These are phyloP conservation scores for Sordariomycetes sp. DNA, from an alignment of 2,329 filamentous ascomycete genomes.

Conservation along the genomic window DNA sequence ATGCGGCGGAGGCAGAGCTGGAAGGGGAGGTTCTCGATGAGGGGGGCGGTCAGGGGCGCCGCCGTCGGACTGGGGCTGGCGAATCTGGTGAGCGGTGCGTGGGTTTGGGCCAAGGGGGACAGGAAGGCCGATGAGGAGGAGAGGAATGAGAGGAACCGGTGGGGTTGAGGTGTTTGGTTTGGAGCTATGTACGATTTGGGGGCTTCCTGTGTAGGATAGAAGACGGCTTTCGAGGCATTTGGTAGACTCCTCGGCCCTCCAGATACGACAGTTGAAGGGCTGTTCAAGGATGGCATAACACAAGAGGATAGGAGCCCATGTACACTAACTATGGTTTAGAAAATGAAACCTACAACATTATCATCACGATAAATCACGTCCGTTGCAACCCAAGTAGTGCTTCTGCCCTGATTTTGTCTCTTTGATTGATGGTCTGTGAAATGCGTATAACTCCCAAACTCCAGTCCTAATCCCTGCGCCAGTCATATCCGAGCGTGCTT, in stretches of 20 bases:
- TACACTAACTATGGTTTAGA: too few species aligned
- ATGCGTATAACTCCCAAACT: background rate
- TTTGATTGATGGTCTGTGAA: background rate
- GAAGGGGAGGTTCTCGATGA: conserved; percentile 30
- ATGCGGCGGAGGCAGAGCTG: conserved; percentile 32
- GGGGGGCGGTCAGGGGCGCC: conserved; percentile 37
- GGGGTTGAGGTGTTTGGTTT: conserved; percentile 22
- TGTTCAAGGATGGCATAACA: background rate
- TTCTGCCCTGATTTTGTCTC: background rate
- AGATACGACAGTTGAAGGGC: background rate
- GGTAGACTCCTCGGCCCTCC: background rate
- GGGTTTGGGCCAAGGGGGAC: conserved; percentile 40
- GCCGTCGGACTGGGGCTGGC: conserved; percentile 37
- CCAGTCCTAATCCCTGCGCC: background rate
- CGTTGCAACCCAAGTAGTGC: background rate
- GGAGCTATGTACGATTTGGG: background rate
- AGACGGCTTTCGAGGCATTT: background rate
- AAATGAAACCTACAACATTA: background rate
- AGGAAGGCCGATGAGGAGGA: conserved; percentile 36
- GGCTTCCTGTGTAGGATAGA: background rate
- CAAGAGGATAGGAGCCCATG: background rate
- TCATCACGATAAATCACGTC: background rate
- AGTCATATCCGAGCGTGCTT: background rate
- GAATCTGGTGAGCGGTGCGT: conserved; percentile 38
- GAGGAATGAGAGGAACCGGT: conserved; percentile 37